Evolutionary conservation across 495 filamentous ascomycete species (phyloP).

Genomic region (Gamarada debralockiae): DNA sequence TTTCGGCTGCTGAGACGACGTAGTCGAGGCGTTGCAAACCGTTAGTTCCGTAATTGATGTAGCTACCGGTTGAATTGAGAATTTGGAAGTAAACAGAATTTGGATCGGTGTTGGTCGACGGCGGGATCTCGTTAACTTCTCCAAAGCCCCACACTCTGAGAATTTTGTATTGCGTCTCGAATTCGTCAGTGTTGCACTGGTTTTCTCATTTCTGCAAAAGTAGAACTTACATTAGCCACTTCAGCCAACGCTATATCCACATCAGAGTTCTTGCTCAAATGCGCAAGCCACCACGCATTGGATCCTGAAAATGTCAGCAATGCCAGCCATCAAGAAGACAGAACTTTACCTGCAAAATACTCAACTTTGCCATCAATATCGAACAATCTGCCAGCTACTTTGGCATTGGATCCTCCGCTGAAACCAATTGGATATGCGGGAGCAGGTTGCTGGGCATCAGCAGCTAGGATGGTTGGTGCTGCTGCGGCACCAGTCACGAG

Average conservation of each 20-base stretch:
- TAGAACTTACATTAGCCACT: background rate
- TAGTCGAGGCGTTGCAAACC: conserved; percentile 60
- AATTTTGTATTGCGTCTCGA: conserved; percentile 43
- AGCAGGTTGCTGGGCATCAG: conserved; percentile 1
- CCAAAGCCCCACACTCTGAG: conserved; percentile 55
- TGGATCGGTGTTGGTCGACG: conserved; percentile 21
- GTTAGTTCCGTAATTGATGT: conserved; percentile 42
- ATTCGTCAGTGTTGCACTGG: conserved; percentile 7
- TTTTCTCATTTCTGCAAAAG: no score
- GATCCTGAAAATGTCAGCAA: conserved; percentile 31
- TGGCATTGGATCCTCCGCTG: conserved; percentile 24
- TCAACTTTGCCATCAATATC: conserved; percentile 45
- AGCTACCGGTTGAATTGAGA: conserved; percentile 28
- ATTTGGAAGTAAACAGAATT: conserved; percentile 31
- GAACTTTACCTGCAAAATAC: conserved; percentile 20
- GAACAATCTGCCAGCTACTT: conserved; percentile 39
- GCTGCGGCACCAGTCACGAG: background rate
- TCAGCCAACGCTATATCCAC: conserved; percentile 43
- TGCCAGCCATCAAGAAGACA: background rate
- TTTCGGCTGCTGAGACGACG: conserved; percentile 49
- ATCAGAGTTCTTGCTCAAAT: conserved; percentile 45
- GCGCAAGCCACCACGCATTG: conserved; percentile 55
- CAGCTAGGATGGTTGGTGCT: background rate
- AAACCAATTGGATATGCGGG: conserved; percentile 17
- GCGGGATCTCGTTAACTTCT: conserved; percentile 41